Evolutionary conservation across 129 eudicot species (phyloP), one percentile per base, ranked within the genome.

Genomic region (Pulicaria dysenterica): DNA sequence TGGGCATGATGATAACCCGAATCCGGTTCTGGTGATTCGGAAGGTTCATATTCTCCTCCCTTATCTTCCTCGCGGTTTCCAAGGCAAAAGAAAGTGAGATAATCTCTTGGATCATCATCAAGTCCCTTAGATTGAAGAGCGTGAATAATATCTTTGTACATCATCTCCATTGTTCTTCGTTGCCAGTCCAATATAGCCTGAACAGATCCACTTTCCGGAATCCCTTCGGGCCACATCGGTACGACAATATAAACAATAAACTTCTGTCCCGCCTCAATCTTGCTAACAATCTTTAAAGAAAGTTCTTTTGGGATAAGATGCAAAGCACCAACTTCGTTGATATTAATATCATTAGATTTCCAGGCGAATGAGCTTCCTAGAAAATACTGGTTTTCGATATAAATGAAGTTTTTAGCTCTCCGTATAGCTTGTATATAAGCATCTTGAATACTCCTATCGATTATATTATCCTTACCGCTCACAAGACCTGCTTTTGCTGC

Each of bases 211-310:
- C 91, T 90, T 84, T 87, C 94, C 1, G 96, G 96, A 53, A 87
- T 78, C 51, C 96, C 96, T 76, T 90, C 96, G 0, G 96, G 96
- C 96, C 96, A 90, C 96, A 90, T 90, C 38, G 96, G 96, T 41
- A 90, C 84, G 7, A 90, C 89, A 36, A 90, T 63, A 69, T 90
- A 90, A 37, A 90, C 94, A 10, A 85, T 82, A 61, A 90, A 90
- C 87, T 89, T 87, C 57, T 90, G 87, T 17, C 91, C 96, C 0
- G 91, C 91, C 77, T 85, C 84, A 40, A 90, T 90, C 87, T 90
- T 90, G 72, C 87, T 85, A 10, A 79, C 86, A 42, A 90, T 85
- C 86, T 87, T 90, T 70, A 90, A 64, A 0, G 96, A 87, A 41
- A 90, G 94, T 57, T 90, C 96, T 75, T 87, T 90, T 2, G 96